These are phyloP conservation scores for Nitzschia sp. DNA, from an alignment of 108 stramenopile species.

Conservation along the genomic window DNA sequence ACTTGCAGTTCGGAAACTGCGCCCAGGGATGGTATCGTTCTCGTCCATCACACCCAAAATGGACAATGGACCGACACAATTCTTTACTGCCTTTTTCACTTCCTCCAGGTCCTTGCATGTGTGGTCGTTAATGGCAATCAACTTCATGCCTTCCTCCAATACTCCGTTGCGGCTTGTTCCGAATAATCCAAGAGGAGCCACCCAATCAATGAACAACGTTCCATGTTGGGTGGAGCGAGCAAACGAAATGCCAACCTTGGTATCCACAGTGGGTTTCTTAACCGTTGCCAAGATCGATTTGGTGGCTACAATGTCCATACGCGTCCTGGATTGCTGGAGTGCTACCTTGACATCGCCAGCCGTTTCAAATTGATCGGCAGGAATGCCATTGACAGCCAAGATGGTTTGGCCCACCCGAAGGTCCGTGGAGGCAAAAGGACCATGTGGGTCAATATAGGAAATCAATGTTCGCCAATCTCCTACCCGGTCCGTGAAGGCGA, in stretches of 20 bases:
- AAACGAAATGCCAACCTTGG: constrained; percentile 6
- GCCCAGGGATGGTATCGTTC: neutral
- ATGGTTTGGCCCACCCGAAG: constrained; percentile 19
- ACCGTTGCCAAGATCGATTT: constrained; percentile 3
- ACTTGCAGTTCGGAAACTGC: neutral
- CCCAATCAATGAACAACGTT: neutral
- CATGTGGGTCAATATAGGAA: constrained; percentile 5
- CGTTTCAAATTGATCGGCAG: neutral
- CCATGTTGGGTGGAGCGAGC: neutral
- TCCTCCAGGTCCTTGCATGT: neutral
- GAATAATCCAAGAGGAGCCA: constrained; percentile 1
- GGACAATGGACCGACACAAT: neutral
- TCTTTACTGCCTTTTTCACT: neutral
- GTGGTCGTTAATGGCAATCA: constrained; percentile 1
- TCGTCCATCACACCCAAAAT: neutral
- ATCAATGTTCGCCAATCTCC: constrained; percentile 4
- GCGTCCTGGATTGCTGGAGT: neutral
- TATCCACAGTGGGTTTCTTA: neutral
- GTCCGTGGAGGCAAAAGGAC: constrained; percentile 14
- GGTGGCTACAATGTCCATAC: neutral
- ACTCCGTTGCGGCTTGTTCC: neutral
- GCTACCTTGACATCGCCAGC: neutral
- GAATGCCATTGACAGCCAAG: constrained; percentile 10
- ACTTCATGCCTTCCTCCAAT: neutral
- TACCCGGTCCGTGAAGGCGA: neutral